These are phyloP conservation scores for Beauveria varroae DNA, from an alignment of 2,329 filamentous ascomycete species.

Conservation along the genomic window DNA sequence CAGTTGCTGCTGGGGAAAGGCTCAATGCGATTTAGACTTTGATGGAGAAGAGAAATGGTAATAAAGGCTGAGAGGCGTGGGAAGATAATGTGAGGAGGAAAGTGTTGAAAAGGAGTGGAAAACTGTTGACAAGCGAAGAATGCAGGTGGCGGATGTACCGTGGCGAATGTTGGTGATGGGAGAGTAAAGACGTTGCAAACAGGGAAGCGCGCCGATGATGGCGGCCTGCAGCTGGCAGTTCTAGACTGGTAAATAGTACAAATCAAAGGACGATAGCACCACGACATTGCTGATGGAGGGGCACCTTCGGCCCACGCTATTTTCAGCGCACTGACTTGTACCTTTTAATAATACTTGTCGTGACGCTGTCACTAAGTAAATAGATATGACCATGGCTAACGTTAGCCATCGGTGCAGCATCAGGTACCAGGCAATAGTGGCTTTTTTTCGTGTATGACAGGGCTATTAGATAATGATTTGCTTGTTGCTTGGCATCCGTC, in stretches of 20 bases:
- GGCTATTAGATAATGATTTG: too few species aligned
- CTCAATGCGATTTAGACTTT: background rate
- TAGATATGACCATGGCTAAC: background rate
- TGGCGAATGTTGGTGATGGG: background rate
- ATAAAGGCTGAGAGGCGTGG: background rate
- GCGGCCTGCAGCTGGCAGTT: background rate
- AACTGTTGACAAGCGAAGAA: background rate
- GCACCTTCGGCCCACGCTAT: background rate
- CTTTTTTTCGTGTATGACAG: too few species aligned
- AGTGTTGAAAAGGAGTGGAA: background rate
- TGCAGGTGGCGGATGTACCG: background rate
- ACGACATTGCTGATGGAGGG: constrained; percentile 1
- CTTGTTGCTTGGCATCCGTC: too few species aligned
- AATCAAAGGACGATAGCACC: background rate
- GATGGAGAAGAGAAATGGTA: background rate
- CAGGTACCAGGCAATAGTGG: too few species aligned
- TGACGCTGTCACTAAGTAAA: background rate
- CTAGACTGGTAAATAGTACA: background rate
- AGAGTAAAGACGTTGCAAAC: background rate
- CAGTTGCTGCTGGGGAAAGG: background rate
- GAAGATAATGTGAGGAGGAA: background rate
- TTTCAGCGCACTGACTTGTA: background rate
- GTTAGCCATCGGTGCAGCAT: background rate
- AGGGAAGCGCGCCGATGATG: constrained; percentile 3
- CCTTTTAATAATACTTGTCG: background rate